Base-by-base conservation (phyloP, 1,284 basidiomycete genomes). In the Ganoderma leucocontextum region DNA sequence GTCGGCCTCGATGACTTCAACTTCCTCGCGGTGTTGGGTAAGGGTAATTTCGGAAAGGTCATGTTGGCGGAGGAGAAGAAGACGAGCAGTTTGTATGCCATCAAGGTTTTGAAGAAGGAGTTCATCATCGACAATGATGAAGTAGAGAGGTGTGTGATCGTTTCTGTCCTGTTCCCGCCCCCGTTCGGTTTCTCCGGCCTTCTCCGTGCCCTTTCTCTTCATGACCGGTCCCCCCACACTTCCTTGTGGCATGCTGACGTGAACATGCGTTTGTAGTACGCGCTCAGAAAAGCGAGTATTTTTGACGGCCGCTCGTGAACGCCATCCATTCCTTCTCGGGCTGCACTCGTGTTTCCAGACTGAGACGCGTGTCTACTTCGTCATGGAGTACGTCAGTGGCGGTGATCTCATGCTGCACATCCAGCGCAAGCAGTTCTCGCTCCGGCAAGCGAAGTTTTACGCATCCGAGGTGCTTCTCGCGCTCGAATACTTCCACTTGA, bases 101-200 rank as follows among this genome's bases (percentile, higher is more conserved):
- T 99, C 87, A 99, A 99, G 83, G 98, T 99, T 47, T 82, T 99
- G 79, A 99, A 99, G 87, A 99, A 99, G 81, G 98, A 99, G 83
- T 99, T 99, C 78, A 99, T 99, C 80, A 99, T 99, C 75, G 98
- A 99, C 80, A 99, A 99, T 75, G 98, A 99, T 82, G 98, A 99
- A 84, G 96, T 99, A 7, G 98, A 99, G 83, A 98, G 95, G 96
- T 96, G 71, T 66, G 85, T 77, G 64, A 29, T 60, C 57, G 4
- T 57, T 47, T 65, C 17, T 12, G 17, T 36, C 41, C 7, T 33
- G 12, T 25, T 15, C 36, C 6, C 13, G 15, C 15, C 38, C 39
- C 52, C 13, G 10, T 41, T 36, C 38, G 22, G 25, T 8, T 6
- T 5, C 15, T 9, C 15, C 3, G 6, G 19, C 15, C 22, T 33